Base-by-base conservation (phyloP, 176 grass and related monocot species). In the Metroxylon sagu region DNA sequence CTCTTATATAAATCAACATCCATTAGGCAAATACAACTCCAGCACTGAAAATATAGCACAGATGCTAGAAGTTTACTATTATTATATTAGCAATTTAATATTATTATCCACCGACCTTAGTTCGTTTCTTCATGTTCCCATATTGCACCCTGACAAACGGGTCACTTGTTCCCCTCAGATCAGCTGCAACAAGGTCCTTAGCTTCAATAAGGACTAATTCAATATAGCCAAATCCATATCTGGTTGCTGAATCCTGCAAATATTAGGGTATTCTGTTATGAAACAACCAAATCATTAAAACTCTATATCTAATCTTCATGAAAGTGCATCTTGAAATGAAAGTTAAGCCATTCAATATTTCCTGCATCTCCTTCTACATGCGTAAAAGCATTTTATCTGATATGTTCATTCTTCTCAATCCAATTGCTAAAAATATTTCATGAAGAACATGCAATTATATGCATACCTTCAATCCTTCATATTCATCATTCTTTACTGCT, bases 151-250 rank as follows among this genome's bases (percentile, higher is more conserved):
- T 85, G 26, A 98, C 85, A 74, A 80, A 98, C 35, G 94, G 94
- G 79, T 98, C 88, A 60, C 94, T 98, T 26, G 94, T 98, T 59
- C 94, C 94, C 68, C 94, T 83, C 64, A 92, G 77, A 98, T 98
- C 94, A 12, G 94, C 94, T 54, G 84, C 88, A 78, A 92, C 60
- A 66, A 98, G 85, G 77, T 98, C 94, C 39, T 66, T 89, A 49
- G 84, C 94, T 81, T 92, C 88, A 68, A 98, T 71, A 64, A 98
- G 60, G 15, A 89, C 64, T 61, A 98, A 60, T 71, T 98, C 94
- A 60, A 98, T 75, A 73, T 81, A 92, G 25, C 73, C 79, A 66
- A 60, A 69, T 73, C 57, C 76, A 67, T 68, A 59, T 76, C 70
- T 84, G 50, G 63, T 69, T 59, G 68, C 73, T 75, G 84, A 78